Percentiles rank a stretch among this genome's conserved stretches.
Conservation (phyloP, 2,329 filamentous ascomycete genomes). For the Neobulgaria alba region DNA sequence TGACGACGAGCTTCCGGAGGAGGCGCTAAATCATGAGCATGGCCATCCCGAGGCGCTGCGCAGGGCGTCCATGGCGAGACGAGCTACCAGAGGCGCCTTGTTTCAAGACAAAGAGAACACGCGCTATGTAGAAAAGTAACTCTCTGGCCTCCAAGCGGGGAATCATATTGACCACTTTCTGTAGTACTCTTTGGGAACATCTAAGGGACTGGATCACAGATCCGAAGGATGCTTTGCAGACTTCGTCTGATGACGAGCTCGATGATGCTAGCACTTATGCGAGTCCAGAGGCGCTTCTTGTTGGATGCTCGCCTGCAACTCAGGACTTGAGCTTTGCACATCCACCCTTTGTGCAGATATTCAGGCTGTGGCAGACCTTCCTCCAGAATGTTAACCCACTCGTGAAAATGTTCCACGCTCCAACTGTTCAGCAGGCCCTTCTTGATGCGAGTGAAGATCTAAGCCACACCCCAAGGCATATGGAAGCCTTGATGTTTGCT, state of each 20-base stretch:
- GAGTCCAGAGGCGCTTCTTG: constrained; percentile 34
- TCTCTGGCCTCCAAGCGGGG: not conserved
- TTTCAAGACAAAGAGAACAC: constrained; percentile 21
- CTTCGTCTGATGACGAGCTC: constrained; percentile 24
- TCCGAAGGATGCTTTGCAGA: constrained; percentile 27
- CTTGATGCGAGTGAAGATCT: constrained; percentile 50
- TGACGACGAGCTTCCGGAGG: constrained; percentile 7
- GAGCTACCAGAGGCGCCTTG: constrained; percentile 11
- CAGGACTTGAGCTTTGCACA: constrained; percentile 42
- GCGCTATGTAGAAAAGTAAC: constrained; percentile 23
- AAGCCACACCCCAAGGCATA: constrained; percentile 35
- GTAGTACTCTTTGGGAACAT: constrained; percentile 25
- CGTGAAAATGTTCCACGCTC: constrained; percentile 59
- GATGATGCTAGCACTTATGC: constrained; percentile 22
- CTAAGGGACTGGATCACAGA: constrained; percentile 24
- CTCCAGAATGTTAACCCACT: constrained; percentile 62
- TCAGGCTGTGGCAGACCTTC: constrained; percentile 62
- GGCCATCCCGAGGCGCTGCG: no score
- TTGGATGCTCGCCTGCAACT: constrained; percentile 35
- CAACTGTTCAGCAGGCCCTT: constrained; percentile 54
- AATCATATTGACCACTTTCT: constrained; percentile 1
- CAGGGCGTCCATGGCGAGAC: no score
- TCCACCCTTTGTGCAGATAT: constrained; percentile 49
- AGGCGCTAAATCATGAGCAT: no score
- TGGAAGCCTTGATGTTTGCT: constrained; percentile 61